Evolutionary conservation across 768 basidiomycete genomes (phyloP), one percentile per base, ranked within the genome.

Genomic region (Tylopilus subfusipes): DNA sequence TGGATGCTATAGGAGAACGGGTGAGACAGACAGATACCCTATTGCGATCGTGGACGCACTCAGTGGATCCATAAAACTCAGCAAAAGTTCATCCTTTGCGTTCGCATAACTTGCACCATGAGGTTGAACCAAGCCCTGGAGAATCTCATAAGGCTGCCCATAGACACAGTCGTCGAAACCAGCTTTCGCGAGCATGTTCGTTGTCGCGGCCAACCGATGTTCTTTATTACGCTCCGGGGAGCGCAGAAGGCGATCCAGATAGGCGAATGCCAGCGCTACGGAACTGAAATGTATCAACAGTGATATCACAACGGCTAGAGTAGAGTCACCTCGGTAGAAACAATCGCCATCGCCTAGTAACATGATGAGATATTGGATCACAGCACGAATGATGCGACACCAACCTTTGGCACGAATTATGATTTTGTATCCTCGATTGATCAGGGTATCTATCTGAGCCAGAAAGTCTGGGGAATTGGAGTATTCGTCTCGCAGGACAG

Each of bases 341-440:
- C 94, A 96, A 68, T 90, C 90, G 0, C 94, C 93, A 61, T 90
- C 93, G 27, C 93, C 91, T 83, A 42, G 46, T 11, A 39, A 36
- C 5, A 45, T 10, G 19, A 31, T 55, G 33, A 54, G 39, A 49
- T 25, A 30, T 43, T 44, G 19, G 52, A 50, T 49, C 21, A n/a
- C 19, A 33, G 22, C 42, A 42, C 27, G 29, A 22, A 21, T 24
- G 39, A 36, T 45, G 31, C 66, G 50, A 61, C 73, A 76, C 48
- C 72, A 11, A 73, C 93, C 93, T 72, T 85, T 79, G 0, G 88
- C 82, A 50, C 91, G 76, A 63, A 91, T 78, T 40, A 96, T 76
- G 12, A 72, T 75, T 31, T 73, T 73, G 72, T 82, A 94, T 2
- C 91, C 92, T 42, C 83, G 72, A 16, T 59, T 61, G 44, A 75